Conservation (phyloP, 2,329 filamentous ascomycete genomes). For the Fusarium protoensiforme region DNA sequence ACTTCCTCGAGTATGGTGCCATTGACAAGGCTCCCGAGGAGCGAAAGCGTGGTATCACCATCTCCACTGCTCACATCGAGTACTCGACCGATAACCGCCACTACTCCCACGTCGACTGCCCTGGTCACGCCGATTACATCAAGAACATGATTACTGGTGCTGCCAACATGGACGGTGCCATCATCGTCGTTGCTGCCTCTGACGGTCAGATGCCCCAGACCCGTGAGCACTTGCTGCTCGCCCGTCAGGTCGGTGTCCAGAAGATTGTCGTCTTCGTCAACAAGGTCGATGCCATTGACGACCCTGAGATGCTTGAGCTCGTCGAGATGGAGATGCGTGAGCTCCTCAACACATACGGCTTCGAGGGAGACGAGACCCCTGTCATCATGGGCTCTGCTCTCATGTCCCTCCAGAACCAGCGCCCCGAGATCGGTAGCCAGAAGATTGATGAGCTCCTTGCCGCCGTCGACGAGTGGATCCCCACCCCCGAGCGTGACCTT, state of each 20-base stretch:
- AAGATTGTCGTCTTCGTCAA: conserved; percentile 99
- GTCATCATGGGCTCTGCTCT: conserved; percentile 98
- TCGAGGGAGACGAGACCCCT: conserved; percentile 97
- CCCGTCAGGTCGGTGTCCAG: conserved; percentile 98
- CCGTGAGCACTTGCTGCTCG: conserved; percentile 95
- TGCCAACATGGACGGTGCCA: conserved; percentile 98
- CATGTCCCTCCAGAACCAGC: conserved; percentile 88
- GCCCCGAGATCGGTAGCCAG: conserved; percentile 84
- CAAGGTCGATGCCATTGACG: conserved; percentile 97
- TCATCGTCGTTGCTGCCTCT: conserved; percentile 97
- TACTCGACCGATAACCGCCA: conserved; percentile 94
- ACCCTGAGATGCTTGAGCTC: conserved; percentile 99
- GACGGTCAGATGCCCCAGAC: conserved; percentile 99
- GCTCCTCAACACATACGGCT: conserved; percentile 90
- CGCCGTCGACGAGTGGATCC: conserved; percentile 95
- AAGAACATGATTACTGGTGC: conserved; percentile 99
- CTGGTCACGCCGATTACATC: conserved; percentile 99
- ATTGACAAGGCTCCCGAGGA: conserved; percentile 99
- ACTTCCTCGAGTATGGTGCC: conserved; percentile 95
- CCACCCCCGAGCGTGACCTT: conserved; percentile 90
- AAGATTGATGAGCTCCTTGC: conserved; percentile 94
- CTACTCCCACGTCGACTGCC: conserved; percentile 99
- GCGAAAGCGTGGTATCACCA: conserved; percentile 99
- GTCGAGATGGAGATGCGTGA: conserved; percentile 99
- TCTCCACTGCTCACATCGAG: conserved; percentile 98